Conservation (phyloP, 2,329 filamentous ascomycete genomes). For the Calcarisporium arbuscula region DNA sequence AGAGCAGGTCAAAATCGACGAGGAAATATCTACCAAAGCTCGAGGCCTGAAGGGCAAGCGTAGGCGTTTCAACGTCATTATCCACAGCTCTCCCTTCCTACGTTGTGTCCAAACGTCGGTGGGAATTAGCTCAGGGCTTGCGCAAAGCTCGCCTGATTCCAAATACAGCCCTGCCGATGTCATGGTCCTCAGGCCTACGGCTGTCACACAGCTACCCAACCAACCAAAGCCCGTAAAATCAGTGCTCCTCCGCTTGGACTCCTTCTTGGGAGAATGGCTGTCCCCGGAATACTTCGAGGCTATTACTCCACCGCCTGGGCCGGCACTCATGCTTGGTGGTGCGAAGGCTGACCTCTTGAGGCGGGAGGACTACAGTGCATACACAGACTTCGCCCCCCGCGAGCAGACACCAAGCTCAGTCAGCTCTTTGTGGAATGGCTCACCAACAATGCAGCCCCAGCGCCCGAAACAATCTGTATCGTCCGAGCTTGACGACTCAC, state of each 20-base stretch:
- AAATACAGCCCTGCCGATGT: conserved; percentile 26
- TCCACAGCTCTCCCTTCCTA: conserved; percentile 91
- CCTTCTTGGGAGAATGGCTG: conserved; percentile 93
- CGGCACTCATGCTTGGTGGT: conserved; percentile 77
- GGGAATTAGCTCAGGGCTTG: conserved; percentile 78
- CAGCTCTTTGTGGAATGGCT: conserved; percentile 27
- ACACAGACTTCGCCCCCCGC: conserved; percentile 23
- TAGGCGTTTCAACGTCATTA: conserved; percentile 67
- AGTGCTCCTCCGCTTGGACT: conserved; percentile 72
- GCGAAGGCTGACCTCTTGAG: conserved; percentile 84
- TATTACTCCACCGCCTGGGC: conserved; percentile 82
- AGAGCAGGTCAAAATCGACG: conserved; percentile 43
- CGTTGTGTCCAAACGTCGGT: conserved; percentile 90
- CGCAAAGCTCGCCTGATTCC: conserved; percentile 41
- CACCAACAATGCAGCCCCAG: conserved; percentile 21
- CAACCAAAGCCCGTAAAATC: conserved; percentile 37
- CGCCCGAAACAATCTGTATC: conserved; percentile 13
- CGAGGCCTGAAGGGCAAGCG: conserved; percentile 29
- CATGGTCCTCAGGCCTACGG: conserved; percentile 24
- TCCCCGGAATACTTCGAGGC: conserved; percentile 88
- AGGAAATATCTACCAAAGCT: conserved; percentile 23
- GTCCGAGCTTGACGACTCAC: conserved; percentile 19
- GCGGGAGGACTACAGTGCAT: conserved; percentile 59
- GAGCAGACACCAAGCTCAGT: conserved; percentile 12
- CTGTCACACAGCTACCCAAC: too few relatives aligned